Evolutionary conservation across 805 yeast species (phyloP).

Genomic region (Ogataea angusta): DNA sequence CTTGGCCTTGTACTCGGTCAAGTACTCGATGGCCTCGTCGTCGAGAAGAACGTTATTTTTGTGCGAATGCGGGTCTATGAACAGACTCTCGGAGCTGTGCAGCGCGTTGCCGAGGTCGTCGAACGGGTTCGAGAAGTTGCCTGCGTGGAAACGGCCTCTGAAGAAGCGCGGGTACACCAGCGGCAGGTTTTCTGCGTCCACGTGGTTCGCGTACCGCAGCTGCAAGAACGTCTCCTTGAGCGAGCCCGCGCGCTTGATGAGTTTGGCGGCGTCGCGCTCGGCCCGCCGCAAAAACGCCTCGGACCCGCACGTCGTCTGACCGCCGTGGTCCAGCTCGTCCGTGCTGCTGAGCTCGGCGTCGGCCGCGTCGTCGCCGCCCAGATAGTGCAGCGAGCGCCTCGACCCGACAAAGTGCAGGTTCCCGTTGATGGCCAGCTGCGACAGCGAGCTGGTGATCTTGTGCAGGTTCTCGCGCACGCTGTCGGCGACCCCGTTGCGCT

Average conservation of each 20-base stretch:
- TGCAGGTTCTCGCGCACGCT: conserved; percentile 49
- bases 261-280: conserved; percentile 21
- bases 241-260: conserved; percentile 18
- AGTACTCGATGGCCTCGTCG: conserved; percentile 40
- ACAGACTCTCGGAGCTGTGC: conserved; percentile 31
- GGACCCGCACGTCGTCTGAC: conserved; percentile 3
- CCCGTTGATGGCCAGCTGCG: conserved; percentile 65
- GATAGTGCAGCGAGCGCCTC: conserved; percentile 21
- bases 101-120: conserved; percentile 28
- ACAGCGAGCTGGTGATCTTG: conserved; percentile 50
- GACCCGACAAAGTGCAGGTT: conserved; percentile 49
- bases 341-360: conserved; percentile 16
- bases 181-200: conserved; percentile 41
- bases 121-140: conserved; percentile 76
- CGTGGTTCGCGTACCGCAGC: conserved; percentile 14
- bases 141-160: conserved; percentile 65
- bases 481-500: conserved; percentile 42
- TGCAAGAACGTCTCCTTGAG: conserved; percentile 17
- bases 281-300: conserved; percentile 23
- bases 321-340: neutral
- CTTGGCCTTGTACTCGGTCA: conserved; percentile 37
- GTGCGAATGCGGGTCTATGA: conserved; percentile 16
- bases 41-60: conserved; percentile 46
- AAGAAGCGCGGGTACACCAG: conserved; percentile 69
- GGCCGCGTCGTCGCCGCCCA: conserved; percentile 16